Percentiles rank a stretch among this genome's conserved stretches.
phyloP scores from a whole-genome alignment of 1,139 yeast species.

The Pneumocystis murina region DNA sequence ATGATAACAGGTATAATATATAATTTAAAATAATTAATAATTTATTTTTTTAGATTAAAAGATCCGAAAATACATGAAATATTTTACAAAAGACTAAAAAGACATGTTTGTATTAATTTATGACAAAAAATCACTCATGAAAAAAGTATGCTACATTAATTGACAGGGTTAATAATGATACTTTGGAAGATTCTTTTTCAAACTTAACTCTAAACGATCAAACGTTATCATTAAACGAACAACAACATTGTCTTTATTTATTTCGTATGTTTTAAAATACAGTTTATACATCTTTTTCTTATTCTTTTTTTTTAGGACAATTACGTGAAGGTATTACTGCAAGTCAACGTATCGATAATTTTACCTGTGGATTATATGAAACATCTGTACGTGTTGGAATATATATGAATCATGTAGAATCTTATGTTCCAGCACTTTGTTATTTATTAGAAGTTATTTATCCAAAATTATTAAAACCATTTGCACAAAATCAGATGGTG shows the following conservation, averaged over 20 bases:
- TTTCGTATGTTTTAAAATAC: conserved; percentile 5
- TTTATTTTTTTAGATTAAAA: conserved; percentile 6
- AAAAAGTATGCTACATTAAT: not conserved
- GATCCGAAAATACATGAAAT: conserved; percentile 11
- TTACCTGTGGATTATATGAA: conserved; percentile 11
- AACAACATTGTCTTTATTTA: not conserved
- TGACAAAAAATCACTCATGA: conserved; percentile 9
- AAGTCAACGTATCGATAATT: conserved; percentile 10
- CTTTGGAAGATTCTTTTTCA: too few species aligned
- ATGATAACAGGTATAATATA: conserved; percentile 5
- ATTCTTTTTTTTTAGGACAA: conserved; percentile 8
- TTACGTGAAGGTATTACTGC: conserved; percentile 16
- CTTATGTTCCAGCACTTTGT: conserved; percentile 16
- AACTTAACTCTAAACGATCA: conserved; percentile 8
- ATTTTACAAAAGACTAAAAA: conserved; percentile 11
- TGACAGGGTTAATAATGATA: too few species aligned
- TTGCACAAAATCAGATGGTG: not conserved
- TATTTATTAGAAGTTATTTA: conserved; percentile 15
- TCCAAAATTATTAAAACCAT: not conserved
- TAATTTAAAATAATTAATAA: not conserved
- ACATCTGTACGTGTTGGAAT: conserved; percentile 15
- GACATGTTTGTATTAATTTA: conserved; percentile 5
- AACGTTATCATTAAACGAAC: not conserved
- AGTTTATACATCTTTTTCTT: conserved; percentile 6
- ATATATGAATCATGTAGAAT: conserved; percentile 15